Evolutionary conservation across 2,329 filamentous ascomycete genomes (phyloP).

Genomic region (Aureobasidium musti): DNA sequence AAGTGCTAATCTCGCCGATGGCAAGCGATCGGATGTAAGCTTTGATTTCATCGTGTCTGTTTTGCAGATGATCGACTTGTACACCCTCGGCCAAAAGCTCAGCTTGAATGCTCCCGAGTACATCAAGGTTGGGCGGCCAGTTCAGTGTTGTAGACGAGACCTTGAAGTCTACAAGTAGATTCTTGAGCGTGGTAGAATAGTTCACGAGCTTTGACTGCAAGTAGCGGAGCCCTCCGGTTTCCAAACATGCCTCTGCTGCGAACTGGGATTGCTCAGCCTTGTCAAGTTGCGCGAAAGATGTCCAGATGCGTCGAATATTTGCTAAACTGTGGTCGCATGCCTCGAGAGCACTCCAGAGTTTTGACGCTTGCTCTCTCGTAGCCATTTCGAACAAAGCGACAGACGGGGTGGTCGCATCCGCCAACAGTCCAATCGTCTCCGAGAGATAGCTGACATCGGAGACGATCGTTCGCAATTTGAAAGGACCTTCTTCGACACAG

Average conservation of each 20-base stretch:
- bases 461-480: not conserved
- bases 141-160: constrained; percentile 6
- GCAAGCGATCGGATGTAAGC: constrained; percentile 8
- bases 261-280: not conserved
- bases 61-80: constrained; percentile 8
- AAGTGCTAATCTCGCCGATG: not conserved
- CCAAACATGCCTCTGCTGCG: not conserved
- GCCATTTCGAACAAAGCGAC: constrained; percentile 4
- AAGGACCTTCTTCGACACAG: not conserved
- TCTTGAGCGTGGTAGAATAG: not conserved
- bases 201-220: constrained; percentile 6
- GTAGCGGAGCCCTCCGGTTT: not conserved
- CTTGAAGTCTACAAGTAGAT: not conserved
- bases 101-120: constrained; percentile 2
- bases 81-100: constrained; percentile 21
- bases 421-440: constrained; percentile 2
- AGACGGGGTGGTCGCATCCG: not conserved
- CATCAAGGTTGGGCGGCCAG: constrained; percentile 11
- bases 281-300: not conserved
- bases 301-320: constrained; percentile 2
- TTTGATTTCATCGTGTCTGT: constrained; percentile 10
- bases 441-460: not conserved
- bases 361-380: constrained; percentile 2
- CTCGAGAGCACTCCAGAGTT: constrained; percentile 19
- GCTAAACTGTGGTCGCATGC: constrained; percentile 8